phyloP scores from a whole-genome alignment of 2,329 filamentous ascomycete genomes.

The Dothiorella sarmentorum region DNA sequence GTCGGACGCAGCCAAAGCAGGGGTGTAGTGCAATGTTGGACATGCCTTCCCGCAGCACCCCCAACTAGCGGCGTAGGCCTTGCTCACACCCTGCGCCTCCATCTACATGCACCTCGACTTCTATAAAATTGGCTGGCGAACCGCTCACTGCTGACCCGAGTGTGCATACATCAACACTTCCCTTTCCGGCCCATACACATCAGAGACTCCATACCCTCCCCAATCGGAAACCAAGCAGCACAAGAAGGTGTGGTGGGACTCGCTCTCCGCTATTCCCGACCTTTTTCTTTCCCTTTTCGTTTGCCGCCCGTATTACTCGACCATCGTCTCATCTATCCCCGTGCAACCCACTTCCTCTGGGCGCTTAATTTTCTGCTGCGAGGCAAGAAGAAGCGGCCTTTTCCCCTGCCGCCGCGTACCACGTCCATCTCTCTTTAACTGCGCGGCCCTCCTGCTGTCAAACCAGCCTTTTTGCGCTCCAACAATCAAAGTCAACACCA shows the following conservation, averaged over 20 bases:
- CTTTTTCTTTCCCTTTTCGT: not conserved
- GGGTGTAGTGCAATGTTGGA: not conserved
- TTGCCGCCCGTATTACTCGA: conserved; percentile 16
- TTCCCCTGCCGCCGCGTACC: not conserved
- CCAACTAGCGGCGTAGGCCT: not conserved
- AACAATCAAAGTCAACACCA: not conserved
- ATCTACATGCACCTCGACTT: not conserved
- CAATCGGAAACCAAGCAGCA: not conserved
- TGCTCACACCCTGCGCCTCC: not conserved
- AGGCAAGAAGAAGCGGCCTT: not conserved
- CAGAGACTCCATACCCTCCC: not conserved
- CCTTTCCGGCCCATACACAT: not conserved
- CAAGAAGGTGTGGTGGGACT: not conserved
- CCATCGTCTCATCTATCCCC: conserved; percentile 7
- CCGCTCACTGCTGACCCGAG: not conserved
- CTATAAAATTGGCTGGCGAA: not conserved
- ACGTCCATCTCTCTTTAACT: not conserved
- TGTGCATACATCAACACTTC: not conserved
- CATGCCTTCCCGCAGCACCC: conserved; percentile 3
- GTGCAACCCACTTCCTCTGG: not conserved
- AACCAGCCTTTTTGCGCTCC: not conserved
- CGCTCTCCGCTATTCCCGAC: not conserved
- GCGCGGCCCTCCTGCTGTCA: not conserved
- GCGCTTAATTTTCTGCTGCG: not conserved
- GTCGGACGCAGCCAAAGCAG: not conserved